Conservation (phyloP, 352 stramenopile genomes). For the Aphanomyces euteiches region DNA sequence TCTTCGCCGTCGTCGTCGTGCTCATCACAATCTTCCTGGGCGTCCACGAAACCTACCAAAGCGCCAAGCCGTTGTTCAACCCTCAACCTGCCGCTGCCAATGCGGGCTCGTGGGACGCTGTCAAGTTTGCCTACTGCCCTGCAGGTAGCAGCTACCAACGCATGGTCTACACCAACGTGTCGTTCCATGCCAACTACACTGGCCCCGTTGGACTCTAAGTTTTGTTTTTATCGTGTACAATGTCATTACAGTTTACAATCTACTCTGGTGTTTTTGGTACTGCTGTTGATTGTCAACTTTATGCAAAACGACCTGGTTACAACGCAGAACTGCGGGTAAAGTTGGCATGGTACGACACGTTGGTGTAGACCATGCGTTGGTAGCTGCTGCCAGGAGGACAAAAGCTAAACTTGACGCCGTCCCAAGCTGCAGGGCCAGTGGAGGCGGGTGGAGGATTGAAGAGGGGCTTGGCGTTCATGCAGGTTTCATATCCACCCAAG, state of each 20-base stretch:
- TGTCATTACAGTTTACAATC: no score
- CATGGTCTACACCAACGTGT: conserved; percentile 18
- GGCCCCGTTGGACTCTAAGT: neutral
- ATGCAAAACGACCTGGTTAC: no score
- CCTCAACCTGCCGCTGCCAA: neutral
- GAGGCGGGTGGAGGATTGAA: neutral
- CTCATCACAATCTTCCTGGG: neutral
- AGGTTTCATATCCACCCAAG: conserved; percentile 5
- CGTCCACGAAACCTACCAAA: conserved; percentile 5
- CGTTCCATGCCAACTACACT: conserved; percentile 5
- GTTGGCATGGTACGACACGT: conserved; percentile 4
- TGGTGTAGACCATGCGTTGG: neutral
- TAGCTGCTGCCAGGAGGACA: conserved; percentile 1
- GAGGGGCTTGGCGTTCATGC: neutral
- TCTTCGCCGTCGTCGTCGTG: conserved; percentile 19
- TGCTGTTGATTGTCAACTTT: no score
- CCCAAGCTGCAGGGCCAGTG: neutral
- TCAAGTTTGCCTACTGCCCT: conserved; percentile 1
- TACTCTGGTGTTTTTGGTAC: no score
- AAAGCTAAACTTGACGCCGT: neutral
- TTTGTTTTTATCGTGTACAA: neutral
- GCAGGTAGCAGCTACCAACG: conserved; percentile 1
- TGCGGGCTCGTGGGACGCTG: neutral
- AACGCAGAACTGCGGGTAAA: neutral
- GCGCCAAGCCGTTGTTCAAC: conserved; percentile 9